phyloP scores from a whole-genome alignment of 495 filamentous ascomycete species.

The Podospora comata region DNA sequence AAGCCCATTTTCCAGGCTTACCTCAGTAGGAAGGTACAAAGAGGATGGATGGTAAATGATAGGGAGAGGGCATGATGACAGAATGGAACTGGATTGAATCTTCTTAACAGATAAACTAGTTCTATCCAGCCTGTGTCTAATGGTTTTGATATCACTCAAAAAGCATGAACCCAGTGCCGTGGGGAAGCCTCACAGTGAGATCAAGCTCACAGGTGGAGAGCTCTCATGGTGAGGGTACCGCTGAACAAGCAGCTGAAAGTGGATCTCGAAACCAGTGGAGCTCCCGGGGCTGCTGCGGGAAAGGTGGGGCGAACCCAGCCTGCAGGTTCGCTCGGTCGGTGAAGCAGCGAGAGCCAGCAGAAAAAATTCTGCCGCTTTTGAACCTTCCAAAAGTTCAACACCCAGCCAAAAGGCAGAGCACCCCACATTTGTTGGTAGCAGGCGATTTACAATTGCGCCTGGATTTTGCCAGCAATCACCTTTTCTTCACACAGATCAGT shows the following conservation, averaged over 20 bases:
- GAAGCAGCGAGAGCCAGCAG: background rate
- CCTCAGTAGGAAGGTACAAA: background rate
- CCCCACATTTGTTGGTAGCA: background rate
- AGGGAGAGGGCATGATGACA: background rate
- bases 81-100: background rate
- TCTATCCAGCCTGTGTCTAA: background rate
- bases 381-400: background rate
- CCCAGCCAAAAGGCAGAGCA: background rate
- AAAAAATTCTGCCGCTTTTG: slow-evolving; percentile 13
- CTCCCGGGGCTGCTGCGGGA: background rate
- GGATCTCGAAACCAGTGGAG: background rate
- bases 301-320: slow-evolving; percentile 3
- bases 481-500: background rate
- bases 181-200: background rate
- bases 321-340: background rate
- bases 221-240: background rate
- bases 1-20: background rate
- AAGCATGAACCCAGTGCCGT: background rate
- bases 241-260: background rate
- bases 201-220: background rate
- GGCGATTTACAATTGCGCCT: background rate
- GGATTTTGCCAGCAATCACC: background rate
- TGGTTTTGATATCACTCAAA: background rate
- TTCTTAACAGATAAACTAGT: background rate
- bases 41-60: background rate